These are phyloP conservation scores for Annona cherimola DNA, from an alignment of 164 flowering plant species.

Conservation along the genomic window DNA sequence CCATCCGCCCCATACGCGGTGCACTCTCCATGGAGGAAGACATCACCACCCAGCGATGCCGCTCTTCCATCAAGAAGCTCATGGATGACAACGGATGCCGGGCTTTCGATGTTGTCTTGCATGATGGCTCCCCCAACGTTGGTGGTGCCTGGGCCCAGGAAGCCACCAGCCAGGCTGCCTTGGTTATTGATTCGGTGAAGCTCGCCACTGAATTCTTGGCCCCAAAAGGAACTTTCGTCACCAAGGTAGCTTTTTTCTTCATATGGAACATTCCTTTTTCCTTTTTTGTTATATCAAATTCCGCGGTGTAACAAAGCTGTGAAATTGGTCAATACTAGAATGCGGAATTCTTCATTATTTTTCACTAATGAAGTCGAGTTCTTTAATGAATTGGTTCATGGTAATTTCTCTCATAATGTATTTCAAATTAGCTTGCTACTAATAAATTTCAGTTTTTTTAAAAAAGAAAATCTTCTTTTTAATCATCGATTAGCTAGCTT, in stretches of 20 bases:
- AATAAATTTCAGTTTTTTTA: too few relatives aligned
- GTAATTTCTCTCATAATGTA: neutral
- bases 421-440: too few relatives aligned
- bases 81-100: slow-evolving; percentile 55
- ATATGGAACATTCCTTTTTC: neutral
- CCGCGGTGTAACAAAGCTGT: neutral
- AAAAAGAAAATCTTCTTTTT: too few relatives aligned
- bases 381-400: neutral
- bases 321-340: neutral
- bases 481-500: too few relatives aligned
- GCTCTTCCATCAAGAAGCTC: slow-evolving; percentile 42
- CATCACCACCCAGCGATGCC: slow-evolving; percentile 65
- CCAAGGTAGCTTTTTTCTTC: slow-evolving; percentile 42
- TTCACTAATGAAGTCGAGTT: neutral
- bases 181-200: slow-evolving; percentile 77
- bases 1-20: slow-evolving; percentile 74
- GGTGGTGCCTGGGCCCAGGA: slow-evolving; percentile 97
- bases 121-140: slow-evolving; percentile 90
- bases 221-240: slow-evolving; percentile 77
- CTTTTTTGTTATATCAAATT: neutral
- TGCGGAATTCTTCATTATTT: too few relatives aligned
- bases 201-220: slow-evolving; percentile 73
- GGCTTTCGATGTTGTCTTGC: slow-evolving; percentile 72
- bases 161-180: slow-evolving; percentile 71
- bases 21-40: slow-evolving; percentile 70